phyloP scores from a whole-genome alignment of 805 yeast species.

The Metschnikowia proteae region DNA sequence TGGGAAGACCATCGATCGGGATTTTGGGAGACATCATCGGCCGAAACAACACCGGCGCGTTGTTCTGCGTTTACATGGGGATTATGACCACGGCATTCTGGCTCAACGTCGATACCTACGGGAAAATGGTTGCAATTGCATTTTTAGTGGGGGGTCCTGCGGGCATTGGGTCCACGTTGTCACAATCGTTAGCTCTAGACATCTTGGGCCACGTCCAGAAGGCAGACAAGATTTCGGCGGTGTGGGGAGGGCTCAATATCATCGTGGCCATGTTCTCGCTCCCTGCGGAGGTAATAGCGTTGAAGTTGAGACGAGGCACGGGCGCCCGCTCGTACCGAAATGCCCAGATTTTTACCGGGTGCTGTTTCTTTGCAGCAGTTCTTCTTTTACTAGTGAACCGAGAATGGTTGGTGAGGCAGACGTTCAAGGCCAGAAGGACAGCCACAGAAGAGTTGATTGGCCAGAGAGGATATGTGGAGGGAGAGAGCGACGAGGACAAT shows the following conservation, averaged over 20 bases:
- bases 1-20: constrained; percentile 52
- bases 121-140: constrained; percentile 28
- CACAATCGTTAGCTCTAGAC: constrained; percentile 18
- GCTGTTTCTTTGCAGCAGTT: constrained; percentile 41
- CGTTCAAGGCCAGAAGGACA: constrained; percentile 8
- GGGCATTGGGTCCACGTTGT: constrained; percentile 28
- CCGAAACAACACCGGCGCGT: constrained; percentile 33
- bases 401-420: constrained; percentile 43
- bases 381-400: constrained; percentile 46
- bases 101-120: constrained; percentile 35
- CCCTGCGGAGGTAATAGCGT: constrained; percentile 53
- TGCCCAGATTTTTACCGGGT: constrained; percentile 59
- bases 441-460: constrained; percentile 7
- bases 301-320: constrained; percentile 20
- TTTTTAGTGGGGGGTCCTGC: constrained; percentile 28
- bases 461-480: not conserved
- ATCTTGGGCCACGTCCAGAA: constrained; percentile 14
- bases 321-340: constrained; percentile 42
- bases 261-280: constrained; percentile 32
- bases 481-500: not conserved
- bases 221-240: constrained; percentile 30
- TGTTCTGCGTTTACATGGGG: constrained; percentile 21
- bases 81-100: constrained; percentile 34
- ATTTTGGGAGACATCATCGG: constrained; percentile 46
- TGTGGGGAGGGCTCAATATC: constrained; percentile 40